phyloP scores from a whole-genome alignment of 2,329 filamentous ascomycete species.

The Sporothrix luriei region DNA sequence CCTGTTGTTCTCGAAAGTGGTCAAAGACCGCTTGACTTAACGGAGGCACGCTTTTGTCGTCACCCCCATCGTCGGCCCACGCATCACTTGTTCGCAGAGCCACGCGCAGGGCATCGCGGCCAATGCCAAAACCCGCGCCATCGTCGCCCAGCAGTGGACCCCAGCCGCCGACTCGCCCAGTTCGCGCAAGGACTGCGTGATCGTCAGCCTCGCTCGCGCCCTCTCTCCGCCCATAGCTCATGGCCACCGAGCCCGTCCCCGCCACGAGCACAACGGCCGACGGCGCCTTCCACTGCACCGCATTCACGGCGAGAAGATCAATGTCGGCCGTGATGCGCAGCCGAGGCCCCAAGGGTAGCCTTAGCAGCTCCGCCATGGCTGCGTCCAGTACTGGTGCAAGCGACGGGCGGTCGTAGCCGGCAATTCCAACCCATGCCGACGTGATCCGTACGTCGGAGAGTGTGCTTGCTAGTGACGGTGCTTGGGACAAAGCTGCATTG shows the following conservation, averaged over 20 bases:
- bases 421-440: constrained; percentile 47
- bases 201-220: background rate
- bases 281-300: constrained; percentile 28
- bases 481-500: constrained; percentile 37
- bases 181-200: constrained; percentile 37
- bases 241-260: constrained; percentile 50
- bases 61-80: too few relatives aligned
- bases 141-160: constrained; percentile 50
- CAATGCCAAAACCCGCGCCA: constrained; percentile 48
- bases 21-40: background rate
- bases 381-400: constrained; percentile 39
- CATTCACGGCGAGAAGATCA: constrained; percentile 44
- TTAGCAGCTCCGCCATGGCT: constrained; percentile 41
- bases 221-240: constrained; percentile 42
- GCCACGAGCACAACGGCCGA: constrained; percentile 46
- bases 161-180: constrained; percentile 49
- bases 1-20: background rate
- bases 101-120: constrained; percentile 43
- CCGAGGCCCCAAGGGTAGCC: constrained; percentile 34
- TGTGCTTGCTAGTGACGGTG: background rate
- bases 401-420: constrained; percentile 46
- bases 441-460: constrained; percentile 35
- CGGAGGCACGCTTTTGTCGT: background rate
- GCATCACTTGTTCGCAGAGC: constrained; percentile 39
- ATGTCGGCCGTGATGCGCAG: constrained; percentile 47